Conservation (phyloP, 163 green algal species). For the Scenedesmus sp. region DNA sequence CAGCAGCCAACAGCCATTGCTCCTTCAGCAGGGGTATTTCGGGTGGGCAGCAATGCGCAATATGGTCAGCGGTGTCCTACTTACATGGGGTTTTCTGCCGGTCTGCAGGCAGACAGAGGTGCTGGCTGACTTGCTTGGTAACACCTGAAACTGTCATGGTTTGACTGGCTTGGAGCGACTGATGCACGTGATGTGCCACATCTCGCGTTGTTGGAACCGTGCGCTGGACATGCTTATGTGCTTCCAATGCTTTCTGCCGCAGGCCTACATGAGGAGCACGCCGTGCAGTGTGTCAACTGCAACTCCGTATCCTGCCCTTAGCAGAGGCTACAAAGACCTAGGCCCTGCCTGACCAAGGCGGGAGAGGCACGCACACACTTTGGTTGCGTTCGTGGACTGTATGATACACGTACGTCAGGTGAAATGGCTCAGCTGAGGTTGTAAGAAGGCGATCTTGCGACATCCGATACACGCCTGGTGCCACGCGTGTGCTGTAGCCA, state of each 20-base stretch:
- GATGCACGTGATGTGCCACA: not conserved
- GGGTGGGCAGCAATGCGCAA: not conserved
- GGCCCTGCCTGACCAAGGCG: not conserved
- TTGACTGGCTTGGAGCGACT: not conserved
- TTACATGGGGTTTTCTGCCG: not conserved
- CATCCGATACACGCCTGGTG: not conserved
- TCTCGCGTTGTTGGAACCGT: not conserved
- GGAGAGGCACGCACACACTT: not conserved
- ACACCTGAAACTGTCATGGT: not conserved
- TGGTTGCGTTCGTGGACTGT: too few species aligned
- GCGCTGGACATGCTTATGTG: too few species aligned
- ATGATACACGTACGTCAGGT: too few species aligned
- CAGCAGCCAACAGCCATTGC: not conserved
- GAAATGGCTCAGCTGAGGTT: too few species aligned
- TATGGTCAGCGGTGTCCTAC: not conserved
- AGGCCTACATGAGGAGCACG: too few species aligned
- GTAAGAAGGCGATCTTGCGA: not conserved
- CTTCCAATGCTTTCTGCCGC: too few species aligned
- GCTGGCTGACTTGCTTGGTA: not conserved
- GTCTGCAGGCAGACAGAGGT: not conserved
- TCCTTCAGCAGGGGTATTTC: not conserved
- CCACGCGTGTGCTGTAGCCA: not conserved
- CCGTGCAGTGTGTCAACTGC: too few species aligned
- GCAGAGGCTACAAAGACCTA: not conserved
- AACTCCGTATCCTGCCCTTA: not conserved